Evolutionary conservation across 2,329 filamentous ascomycete genomes (phyloP).

Genomic region (Claviceps sp.): DNA sequence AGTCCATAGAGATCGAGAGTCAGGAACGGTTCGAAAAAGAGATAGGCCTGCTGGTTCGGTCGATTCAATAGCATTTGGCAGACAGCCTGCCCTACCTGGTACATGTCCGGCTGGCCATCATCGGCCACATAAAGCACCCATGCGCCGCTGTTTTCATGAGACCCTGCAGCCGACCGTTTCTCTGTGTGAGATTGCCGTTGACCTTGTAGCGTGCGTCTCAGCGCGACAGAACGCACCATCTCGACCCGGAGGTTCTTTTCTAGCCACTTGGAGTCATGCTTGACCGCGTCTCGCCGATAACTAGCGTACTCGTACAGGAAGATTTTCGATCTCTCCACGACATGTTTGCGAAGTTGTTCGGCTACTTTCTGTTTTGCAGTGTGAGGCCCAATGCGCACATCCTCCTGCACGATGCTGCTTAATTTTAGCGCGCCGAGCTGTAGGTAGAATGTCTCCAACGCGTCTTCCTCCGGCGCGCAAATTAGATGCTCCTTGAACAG

Average conservation of each 20-base stretch:
- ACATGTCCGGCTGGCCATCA: slow-evolving; percentile 59
- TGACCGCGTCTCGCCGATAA: slow-evolving; percentile 63
- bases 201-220: slow-evolving; percentile 63
- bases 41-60: slow-evolving; percentile 76
- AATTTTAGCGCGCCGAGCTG: slow-evolving; percentile 67
- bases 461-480: slow-evolving; percentile 81
- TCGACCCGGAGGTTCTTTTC: slow-evolving; percentile 72
- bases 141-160: slow-evolving; percentile 35
- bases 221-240: slow-evolving; percentile 63
- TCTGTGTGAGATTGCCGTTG: slow-evolving; percentile 57
- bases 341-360: slow-evolving; percentile 59
- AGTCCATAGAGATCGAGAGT: slow-evolving; percentile 73
- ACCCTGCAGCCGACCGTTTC: slow-evolving; percentile 60
- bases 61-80: slow-evolving; percentile 68
- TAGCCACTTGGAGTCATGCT: slow-evolving; percentile 80
- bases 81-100: slow-evolving; percentile 81
- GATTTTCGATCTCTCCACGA: slow-evolving; percentile 76
- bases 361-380: slow-evolving; percentile 56
- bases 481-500: slow-evolving; percentile 77
- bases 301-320: slow-evolving; percentile 69
- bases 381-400: slow-evolving; percentile 56
- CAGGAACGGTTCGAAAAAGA: slow-evolving; percentile 84
- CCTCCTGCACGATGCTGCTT: slow-evolving; percentile 65
- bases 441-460: slow-evolving; percentile 71
- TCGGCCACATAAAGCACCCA: slow-evolving; percentile 67